A percentile compares a stretch with the other conserved stretches of the same genome.
phyloP scores from a whole-genome alignment of 805 yeast genomes.

The Priceomyces medius region DNA sequence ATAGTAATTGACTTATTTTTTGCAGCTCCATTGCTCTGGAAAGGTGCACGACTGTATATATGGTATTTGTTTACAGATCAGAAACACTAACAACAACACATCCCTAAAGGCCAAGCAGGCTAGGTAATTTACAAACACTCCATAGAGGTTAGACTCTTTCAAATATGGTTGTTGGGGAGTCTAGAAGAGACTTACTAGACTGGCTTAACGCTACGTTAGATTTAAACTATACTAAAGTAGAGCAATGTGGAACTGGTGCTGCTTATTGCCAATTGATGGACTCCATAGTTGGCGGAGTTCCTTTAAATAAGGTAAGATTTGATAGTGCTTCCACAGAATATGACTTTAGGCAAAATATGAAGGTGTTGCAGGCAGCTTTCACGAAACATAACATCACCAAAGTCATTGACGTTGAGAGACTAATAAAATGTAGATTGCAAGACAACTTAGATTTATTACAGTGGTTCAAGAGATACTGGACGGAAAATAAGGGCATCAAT shows the following conservation, averaged over 20 bases:
- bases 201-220: constrained; percentile 81
- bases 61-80: constrained; percentile 5
- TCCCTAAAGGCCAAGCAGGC: background rate
- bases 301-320: constrained; percentile 75
- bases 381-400: constrained; percentile 67
- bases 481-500: constrained; percentile 64
- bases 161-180: constrained; percentile 51
- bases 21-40: too few species aligned
- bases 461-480: constrained; percentile 86
- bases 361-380: constrained; percentile 81
- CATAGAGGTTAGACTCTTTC: background rate
- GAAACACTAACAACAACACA: constrained; percentile 3
- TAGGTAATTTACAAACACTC: background rate
- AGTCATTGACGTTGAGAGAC: constrained; percentile 73
- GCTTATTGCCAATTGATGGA: constrained; percentile 92
- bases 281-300: constrained; percentile 77
- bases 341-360: constrained; percentile 77
- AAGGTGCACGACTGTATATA: constrained; percentile 4
- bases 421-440: constrained; percentile 86
- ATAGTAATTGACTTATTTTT: too few species aligned
- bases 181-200: constrained; percentile 75
- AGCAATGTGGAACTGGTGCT: constrained; percentile 95
- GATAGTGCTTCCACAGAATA: constrained; percentile 63
- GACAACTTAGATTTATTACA: constrained; percentile 93
- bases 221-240: constrained; percentile 71